Evolutionary conservation across 192 early-diverging fungal genomes (phyloP).

Genomic region (Coemansia sp.): DNA sequence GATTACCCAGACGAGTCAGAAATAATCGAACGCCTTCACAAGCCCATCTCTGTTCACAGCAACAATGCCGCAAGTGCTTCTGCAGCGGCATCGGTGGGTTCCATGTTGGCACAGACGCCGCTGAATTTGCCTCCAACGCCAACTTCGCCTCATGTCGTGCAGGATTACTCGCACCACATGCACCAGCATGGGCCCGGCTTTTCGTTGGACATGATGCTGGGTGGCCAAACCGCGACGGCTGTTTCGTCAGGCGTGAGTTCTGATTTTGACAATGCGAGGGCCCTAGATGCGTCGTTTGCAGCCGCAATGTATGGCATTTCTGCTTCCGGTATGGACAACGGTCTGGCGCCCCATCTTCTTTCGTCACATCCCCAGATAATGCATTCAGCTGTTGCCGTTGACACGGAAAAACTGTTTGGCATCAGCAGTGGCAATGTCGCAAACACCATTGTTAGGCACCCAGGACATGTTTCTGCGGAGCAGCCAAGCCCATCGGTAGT

Average conservation of each 20-base stretch:
- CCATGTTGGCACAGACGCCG: constrained; percentile 27
- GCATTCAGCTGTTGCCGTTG: neutral
- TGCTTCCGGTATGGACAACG: constrained; percentile 20
- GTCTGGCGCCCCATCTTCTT: constrained; percentile 18
- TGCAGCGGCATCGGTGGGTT: constrained; percentile 29
- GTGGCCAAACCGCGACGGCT: constrained; percentile 7
- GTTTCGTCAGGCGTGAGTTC: constrained; percentile 4
- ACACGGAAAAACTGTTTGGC: constrained; percentile 2
- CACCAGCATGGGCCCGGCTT: constrained; percentile 20
- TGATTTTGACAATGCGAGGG: constrained; percentile 14
- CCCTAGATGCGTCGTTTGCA: constrained; percentile 38
- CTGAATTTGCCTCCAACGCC: constrained; percentile 43
- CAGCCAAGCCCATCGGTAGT: constrained; percentile 1
- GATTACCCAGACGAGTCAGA: constrained; percentile 36
- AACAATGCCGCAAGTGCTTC: constrained; percentile 7
- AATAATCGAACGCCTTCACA: constrained; percentile 23
- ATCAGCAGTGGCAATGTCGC: neutral
- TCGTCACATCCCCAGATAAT: constrained; percentile 8
- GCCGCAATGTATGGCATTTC: constrained; percentile 44
- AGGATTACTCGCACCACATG: constrained; percentile 42
- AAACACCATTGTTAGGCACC: neutral
- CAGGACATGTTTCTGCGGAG: neutral
- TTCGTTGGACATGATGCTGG: constrained; percentile 41
- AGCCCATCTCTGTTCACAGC: constrained; percentile 6
- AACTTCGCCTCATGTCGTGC: constrained; percentile 29